Conservation (phyloP, 2,329 filamentous ascomycete genomes). For the Fusarium goolgardi region DNA sequence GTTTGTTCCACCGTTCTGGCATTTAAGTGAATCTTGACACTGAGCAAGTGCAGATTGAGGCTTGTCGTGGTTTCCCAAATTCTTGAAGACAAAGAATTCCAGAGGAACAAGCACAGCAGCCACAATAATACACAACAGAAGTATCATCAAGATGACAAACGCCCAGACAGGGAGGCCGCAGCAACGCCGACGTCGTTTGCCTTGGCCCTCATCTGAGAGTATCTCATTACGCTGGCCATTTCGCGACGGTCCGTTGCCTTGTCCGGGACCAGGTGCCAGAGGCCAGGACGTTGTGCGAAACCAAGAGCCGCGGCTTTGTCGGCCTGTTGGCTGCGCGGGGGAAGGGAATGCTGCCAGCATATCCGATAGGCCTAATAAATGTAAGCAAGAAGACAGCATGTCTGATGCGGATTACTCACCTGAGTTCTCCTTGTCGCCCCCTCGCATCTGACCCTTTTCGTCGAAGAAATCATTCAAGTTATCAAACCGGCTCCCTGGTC, state of each 20-base stretch:
- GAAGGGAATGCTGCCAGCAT: slow-evolving; percentile 75
- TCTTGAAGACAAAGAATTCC: slow-evolving; percentile 71
- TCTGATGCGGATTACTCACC: slow-evolving; percentile 49
- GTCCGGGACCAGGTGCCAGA: slow-evolving; percentile 50
- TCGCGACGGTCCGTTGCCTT: slow-evolving; percentile 38
- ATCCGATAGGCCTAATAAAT: slow-evolving; percentile 67
- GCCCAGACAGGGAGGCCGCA: slow-evolving; percentile 87
- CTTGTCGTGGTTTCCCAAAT: slow-evolving; percentile 53
- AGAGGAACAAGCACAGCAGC: slow-evolving; percentile 85
- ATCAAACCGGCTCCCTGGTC: slow-evolving; percentile 69
- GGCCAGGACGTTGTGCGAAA: slow-evolving; percentile 63
- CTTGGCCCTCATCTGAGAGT: slow-evolving; percentile 42
- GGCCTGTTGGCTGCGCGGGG: slow-evolving; percentile 62
- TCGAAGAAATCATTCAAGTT: slow-evolving; percentile 64
- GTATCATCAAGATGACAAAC: slow-evolving; percentile 73
- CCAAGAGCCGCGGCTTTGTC: slow-evolving; percentile 61
- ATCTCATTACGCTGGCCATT: slow-evolving; percentile 35
- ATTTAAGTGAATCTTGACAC: slow-evolving; percentile 73
- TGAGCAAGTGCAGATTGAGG: slow-evolving; percentile 55
- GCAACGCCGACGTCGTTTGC: slow-evolving; percentile 68
- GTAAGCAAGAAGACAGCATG: slow-evolving; percentile 56
- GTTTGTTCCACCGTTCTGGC: slow-evolving; percentile 84
- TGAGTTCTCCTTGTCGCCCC: slow-evolving; percentile 55
- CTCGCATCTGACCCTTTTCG: slow-evolving; percentile 55
- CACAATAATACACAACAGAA: slow-evolving; percentile 77